Conservation (phyloP, 139 green algal genomes). For the Pleodorina starrii region DNA sequence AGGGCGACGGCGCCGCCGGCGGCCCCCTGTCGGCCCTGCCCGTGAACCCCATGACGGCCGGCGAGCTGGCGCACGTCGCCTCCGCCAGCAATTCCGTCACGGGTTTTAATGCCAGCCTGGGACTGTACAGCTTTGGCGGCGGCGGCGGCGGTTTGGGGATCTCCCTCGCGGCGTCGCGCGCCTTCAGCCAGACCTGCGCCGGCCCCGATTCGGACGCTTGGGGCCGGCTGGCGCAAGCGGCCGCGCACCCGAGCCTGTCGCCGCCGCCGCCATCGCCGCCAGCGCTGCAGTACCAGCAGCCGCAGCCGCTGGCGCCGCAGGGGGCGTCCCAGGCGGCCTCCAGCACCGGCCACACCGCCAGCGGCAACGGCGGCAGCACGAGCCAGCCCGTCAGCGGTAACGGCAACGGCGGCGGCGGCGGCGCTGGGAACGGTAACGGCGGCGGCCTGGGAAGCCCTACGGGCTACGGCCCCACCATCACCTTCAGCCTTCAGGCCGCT, state of each 20-base stretch:
- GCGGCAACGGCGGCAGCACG: no score
- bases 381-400: neutral
- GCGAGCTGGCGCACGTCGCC: neutral
- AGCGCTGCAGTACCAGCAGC: neutral
- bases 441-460: neutral
- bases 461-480: neutral
- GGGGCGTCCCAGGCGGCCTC: neutral
- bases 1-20: neutral
- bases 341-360: neutral
- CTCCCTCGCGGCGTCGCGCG: neutral
- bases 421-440: neutral
- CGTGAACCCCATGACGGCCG: neutral
- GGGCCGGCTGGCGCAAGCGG: neutral
- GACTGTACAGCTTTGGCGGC: neutral
- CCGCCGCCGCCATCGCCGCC: neutral
- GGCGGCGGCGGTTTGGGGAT: neutral
- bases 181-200: constrained; percentile 13
- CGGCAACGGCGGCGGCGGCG: neutral
- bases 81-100: constrained; percentile 5
- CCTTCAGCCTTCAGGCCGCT: constrained; percentile 30
- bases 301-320: neutral
- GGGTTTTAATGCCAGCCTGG: neutral
- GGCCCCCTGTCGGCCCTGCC: neutral
- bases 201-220: neutral
- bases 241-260: neutral